Base-by-base conservation (phyloP, 768 basidiomycete species). In the Agrocybe praecox region DNA sequence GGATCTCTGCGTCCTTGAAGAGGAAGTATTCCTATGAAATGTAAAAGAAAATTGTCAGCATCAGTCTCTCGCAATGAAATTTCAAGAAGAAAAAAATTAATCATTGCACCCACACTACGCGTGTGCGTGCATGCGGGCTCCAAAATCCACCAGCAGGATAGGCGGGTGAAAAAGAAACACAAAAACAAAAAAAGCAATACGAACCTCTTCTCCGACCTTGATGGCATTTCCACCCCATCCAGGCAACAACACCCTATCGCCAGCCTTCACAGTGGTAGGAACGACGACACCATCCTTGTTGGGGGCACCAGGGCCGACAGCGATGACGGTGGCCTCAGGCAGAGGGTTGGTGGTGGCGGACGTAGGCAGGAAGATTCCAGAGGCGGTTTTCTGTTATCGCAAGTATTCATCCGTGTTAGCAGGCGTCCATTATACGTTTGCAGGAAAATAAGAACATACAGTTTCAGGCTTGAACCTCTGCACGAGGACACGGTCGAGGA, bases 381-480 rank as follows among this genome's bases (percentile, higher is more conserved):
- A 76, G 2, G 97, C 90, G n/a, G 96, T 99, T 96, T 98, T 53
- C 43, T 53, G 34, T 45, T 19, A 8, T 12, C 18, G 24, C 44
- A n/a, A n/a, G n/a, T n/a, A n/a, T n/a, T n/a, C n/a, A n/a, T n/a
- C n/a, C n/a, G n/a, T n/a, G 26, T 29, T 29, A 29, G 26, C 26
- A 29, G 4, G 4, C 26, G 4, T 29, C 26, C 9, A 5, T 29
- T 29, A 9, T 29, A 29, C 5, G 9, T 4, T 4, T 29, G 26
- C 26, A 29, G 9, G 9, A 5, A 9, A 29, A 29, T 4, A 97
- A 48, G 55, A n/a, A 79, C 90, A 59, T 67, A 98, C 96, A 8
- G 94, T 92, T 64, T 96, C 95, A 29, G 93, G 80, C 81, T 98
- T 98, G 87, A 96, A 96, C 55, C 96, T 85, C 77, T 98, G 96